Base-by-base conservation (phyloP, 768 basidiomycete genomes). In the Kwoniella mangroviensis region DNA sequence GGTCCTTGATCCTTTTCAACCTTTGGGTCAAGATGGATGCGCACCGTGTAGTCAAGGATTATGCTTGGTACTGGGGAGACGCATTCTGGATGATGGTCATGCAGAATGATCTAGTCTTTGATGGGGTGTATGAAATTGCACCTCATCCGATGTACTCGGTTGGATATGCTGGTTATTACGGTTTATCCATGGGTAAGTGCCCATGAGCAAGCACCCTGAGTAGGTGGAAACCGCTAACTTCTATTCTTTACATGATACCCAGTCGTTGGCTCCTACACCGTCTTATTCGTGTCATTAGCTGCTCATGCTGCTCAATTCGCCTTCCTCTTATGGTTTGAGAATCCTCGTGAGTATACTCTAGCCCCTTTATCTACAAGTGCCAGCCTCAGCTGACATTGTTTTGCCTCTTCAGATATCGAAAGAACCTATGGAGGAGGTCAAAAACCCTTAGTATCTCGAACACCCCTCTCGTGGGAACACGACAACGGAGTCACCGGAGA, bases 21-120 rank as follows among this genome's bases (percentile, higher is more conserved):
- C 87, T 98, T 43, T 98, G 95, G 94, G 94, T 99, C 72, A 99
- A 99, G 82, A 92, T 91, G 2, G 96, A 98, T 79, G 97, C 97
- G 0, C 97, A 99, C 82, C 88, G 93, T 64, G 93, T 98, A 59
- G 94, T 98, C 70, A 98, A 97, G 77, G 96, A 98, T 79, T 98
- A 96, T 74, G 95, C 94, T 17, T 98, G 94, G 94, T 98, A 94
- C 82, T 94, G 93, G 93, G 94, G 78, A 53, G 79, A 80, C 68
- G 79, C 83, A 2, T 83, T 82, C 65, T 81, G 80, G 80, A 69
- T 81, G 64, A 77, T 82, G 70, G 76, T 84, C 51, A 79, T 82
- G 70, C 80, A 84, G 60, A 78, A 85, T 70, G 83, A 91, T 53
- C 86, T 98, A 15, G 91, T 98, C 2, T 99, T 99, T 78, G 96